Base-by-base conservation (phyloP, 2,329 filamentous ascomycete species). In the Beauveria sp. region DNA sequence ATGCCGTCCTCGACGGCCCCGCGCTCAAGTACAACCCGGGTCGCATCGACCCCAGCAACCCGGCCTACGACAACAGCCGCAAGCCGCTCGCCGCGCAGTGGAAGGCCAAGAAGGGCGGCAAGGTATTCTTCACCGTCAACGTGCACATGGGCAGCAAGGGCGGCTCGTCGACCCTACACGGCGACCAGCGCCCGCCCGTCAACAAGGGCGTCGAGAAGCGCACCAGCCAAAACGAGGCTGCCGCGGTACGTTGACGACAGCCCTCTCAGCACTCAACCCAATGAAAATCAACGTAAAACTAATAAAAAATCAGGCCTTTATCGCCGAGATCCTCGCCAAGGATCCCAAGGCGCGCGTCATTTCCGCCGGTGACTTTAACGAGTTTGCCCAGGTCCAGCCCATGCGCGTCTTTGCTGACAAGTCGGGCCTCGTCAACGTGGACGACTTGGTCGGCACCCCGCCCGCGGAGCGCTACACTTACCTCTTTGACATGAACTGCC, bases 311-410 rank as follows among this genome's bases (percentile, higher is more conserved):
- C 41, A 79, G 79, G 66, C 74, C 16, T 89, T 88, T 66, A 77
- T 87, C 58, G 72, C 77, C 2, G 61, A 81, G 61, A 84, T 91
- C 65, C 79, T 89, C 22, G 70, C 75, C 8, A 67, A 79, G 46
- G 82, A 89, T 71, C 69, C 75, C 12, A 72, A 79, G 18, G 86
- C 87, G 0, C 76, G 76, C 26, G 70, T 91, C 65, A 79, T 90
- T 62, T 74, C 79, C 2, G 81, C 83, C 0, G 88, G 88, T 28
- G 88, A 91, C 73, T 90, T 87, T 70, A 90, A 91, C 76, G 88
- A 91, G 70, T 90, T 88, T 69, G 70, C 80, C 5, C 85, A 86
- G 63, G 86, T 85, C 10, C 67, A 78, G 69, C 86, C 87, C 1
- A 71, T 90, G 54, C 70, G 77, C 63, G 74, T 73, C 1, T 88